Evolutionary conservation across 139 green algal genomes (phyloP).

Genomic region (Picochlorum sp.): DNA sequence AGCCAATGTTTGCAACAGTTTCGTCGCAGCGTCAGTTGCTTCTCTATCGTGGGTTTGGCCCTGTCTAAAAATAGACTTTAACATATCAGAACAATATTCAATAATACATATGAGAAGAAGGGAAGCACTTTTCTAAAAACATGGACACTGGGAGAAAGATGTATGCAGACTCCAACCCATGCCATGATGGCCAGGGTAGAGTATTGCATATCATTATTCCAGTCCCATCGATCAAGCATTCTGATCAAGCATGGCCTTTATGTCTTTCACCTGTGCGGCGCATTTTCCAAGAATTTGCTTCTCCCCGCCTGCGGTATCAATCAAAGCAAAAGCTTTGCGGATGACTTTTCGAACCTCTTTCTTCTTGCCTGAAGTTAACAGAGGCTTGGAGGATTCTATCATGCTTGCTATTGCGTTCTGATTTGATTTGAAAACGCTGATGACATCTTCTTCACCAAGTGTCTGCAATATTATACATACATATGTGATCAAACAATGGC

Average conservation of each 20-base stretch:
- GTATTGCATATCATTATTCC: too few species aligned
- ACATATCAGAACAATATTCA: neutral
- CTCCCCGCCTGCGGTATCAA: too few species aligned
- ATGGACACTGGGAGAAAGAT: too few species aligned
- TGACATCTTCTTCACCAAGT: neutral
- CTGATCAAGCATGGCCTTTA: too few species aligned
- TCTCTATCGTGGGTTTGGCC: neutral
- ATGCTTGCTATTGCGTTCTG: neutral
- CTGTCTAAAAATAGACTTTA: slow-evolving; percentile 4
- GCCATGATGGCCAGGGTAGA: too few species aligned
- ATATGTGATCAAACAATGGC: too few species aligned
- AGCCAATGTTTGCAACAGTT: slow-evolving; percentile 61
- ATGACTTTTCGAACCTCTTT: neutral
- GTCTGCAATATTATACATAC: neutral
- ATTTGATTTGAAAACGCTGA: neutral
- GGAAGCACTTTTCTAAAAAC: too few species aligned
- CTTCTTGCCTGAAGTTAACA: neutral
- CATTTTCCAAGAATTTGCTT: too few species aligned
- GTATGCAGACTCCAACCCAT: too few species aligned
- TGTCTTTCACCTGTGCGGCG: too few species aligned
- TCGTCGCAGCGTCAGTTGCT: slow-evolving; percentile 24
- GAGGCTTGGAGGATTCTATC: neutral
- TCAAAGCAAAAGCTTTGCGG: too few species aligned
- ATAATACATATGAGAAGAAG: neutral
- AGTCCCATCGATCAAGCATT: too few species aligned